These are phyloP conservation scores for Pestalotiopsis sp. DNA, from an alignment of 2,329 filamentous ascomycete species.

Conservation along the genomic window DNA sequence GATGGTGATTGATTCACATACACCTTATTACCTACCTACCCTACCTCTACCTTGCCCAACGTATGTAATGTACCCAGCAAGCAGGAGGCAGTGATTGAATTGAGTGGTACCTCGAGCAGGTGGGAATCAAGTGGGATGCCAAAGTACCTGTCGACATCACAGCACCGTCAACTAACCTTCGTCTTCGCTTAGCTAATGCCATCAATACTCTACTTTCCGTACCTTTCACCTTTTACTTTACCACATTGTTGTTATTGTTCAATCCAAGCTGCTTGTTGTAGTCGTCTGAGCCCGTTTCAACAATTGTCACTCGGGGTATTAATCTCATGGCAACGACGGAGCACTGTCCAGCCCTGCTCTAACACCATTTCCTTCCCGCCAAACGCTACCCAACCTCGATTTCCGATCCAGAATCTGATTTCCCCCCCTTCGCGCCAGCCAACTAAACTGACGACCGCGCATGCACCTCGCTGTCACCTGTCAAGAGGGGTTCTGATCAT, in stretches of 20 bases:
- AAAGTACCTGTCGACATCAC: neutral
- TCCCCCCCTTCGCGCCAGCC: neutral
- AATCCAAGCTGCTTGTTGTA: neutral
- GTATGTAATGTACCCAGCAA: too few relatives aligned
- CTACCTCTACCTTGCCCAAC: too few relatives aligned
- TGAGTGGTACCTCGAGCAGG: neutral
- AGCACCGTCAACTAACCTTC: neutral
- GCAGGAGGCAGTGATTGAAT: too few relatives aligned
- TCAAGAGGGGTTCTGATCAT: slow-evolving; percentile 10
- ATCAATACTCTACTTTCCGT: neutral
- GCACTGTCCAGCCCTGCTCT: neutral
- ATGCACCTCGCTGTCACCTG: slow-evolving; percentile 1
- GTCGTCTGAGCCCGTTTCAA: neutral
- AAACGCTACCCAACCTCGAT: neutral
- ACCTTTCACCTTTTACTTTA: neutral
- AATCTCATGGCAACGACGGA: neutral
- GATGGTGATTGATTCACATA: too few relatives aligned
- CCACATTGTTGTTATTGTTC: neutral
- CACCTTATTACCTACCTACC: too few relatives aligned
- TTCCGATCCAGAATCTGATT: neutral
- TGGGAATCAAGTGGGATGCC: neutral
- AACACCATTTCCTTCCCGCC: neutral
- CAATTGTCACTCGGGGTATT: neutral
- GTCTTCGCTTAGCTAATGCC: slow-evolving; percentile 2
- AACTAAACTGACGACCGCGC: neutral